Conservation (phyloP, 2,329 filamentous ascomycete species). For the Blastomyces percursus region DNA sequence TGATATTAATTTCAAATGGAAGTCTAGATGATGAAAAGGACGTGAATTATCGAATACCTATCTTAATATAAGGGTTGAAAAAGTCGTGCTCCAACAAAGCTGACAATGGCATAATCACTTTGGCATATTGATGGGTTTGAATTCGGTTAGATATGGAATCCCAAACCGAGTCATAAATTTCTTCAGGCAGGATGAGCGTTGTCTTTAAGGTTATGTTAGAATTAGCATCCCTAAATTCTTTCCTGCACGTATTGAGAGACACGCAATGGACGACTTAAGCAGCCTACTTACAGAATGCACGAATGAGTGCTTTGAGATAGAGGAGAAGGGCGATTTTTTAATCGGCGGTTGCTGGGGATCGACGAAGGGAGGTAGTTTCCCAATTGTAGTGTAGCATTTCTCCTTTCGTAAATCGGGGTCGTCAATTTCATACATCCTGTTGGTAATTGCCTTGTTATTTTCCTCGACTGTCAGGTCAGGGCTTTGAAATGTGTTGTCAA, state of each 20-base stretch:
- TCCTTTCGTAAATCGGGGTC: slow-evolving; percentile 29
- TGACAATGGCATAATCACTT: slow-evolving; percentile 60
- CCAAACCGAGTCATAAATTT: slow-evolving; percentile 46
- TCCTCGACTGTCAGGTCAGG: no score
- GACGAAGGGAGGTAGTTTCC: slow-evolving; percentile 54
- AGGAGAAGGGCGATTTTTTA: slow-evolving; percentile 66
- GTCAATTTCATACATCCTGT: slow-evolving; percentile 35
- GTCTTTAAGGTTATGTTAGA: slow-evolving; percentile 17
- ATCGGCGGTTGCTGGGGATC: slow-evolving; percentile 58
- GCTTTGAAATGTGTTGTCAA: neutral
- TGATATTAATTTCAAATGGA: neutral
- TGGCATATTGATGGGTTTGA: slow-evolving; percentile 46
- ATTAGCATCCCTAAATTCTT: neutral
- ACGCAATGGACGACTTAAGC: neutral
- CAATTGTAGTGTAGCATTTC: slow-evolving; percentile 66
- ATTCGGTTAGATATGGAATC: slow-evolving; percentile 40
- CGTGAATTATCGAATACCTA: slow-evolving; percentile 39
- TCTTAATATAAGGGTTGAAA: slow-evolving; percentile 75
- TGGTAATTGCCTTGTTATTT: neutral
- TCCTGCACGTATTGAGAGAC: neutral
- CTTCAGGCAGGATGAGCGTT: slow-evolving; percentile 62
- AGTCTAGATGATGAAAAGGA: neutral
- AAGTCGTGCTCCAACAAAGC: slow-evolving; percentile 65
- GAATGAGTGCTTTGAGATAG: slow-evolving; percentile 54
- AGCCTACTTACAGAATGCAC: slow-evolving; percentile 49